A percentile compares a stretch with the other conserved stretches of the same genome.
phyloP scores from a whole-genome alignment of 495 filamentous ascomycete genomes.

The Cercophora sp. region DNA sequence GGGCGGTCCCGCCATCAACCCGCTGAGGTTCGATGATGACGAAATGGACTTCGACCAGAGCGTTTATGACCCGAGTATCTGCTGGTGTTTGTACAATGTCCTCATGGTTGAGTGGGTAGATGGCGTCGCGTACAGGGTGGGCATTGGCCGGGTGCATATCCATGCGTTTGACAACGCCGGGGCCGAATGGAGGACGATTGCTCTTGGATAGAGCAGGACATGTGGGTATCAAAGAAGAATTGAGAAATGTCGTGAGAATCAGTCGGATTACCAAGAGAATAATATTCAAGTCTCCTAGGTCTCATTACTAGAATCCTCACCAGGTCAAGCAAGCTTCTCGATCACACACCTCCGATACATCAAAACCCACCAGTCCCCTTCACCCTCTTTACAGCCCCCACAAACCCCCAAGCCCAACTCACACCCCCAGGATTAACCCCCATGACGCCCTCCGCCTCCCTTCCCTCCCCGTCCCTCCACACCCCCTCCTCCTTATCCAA shows the following conservation, averaged over 20 bases:
- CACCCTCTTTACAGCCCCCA: constrained; percentile 60
- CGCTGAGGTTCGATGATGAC: not conserved
- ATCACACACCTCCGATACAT: too few species aligned
- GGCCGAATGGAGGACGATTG: not conserved
- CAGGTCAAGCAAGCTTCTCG: too few species aligned
- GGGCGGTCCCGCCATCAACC: not conserved
- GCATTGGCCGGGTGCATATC: not conserved
- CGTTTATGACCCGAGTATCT: not conserved
- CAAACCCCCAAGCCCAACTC: constrained; percentile 58
- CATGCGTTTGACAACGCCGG: not conserved
- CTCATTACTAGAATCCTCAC: too few species aligned
- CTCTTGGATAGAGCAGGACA: not conserved
- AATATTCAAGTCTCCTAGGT: too few species aligned
- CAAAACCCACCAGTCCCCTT: constrained; percentile 60
- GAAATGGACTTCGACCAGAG: not conserved
- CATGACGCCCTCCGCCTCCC: constrained; percentile 54
- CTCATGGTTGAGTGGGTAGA: not conserved
- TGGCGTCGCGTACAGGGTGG: not conserved
- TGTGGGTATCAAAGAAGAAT: too few species aligned
- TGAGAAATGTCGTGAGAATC: too few species aligned
- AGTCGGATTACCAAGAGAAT: too few species aligned
- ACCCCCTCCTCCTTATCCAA: constrained; percentile 54
- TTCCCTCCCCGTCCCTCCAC: constrained; percentile 56
- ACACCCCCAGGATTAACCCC: constrained; percentile 57
- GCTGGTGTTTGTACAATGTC: constrained; percentile 2